Evolutionary conservation across 2,329 filamentous ascomycete genomes (phyloP), one percentile per base, ranked within the genome.

Genomic region (Claviceps digitariae): DNA sequence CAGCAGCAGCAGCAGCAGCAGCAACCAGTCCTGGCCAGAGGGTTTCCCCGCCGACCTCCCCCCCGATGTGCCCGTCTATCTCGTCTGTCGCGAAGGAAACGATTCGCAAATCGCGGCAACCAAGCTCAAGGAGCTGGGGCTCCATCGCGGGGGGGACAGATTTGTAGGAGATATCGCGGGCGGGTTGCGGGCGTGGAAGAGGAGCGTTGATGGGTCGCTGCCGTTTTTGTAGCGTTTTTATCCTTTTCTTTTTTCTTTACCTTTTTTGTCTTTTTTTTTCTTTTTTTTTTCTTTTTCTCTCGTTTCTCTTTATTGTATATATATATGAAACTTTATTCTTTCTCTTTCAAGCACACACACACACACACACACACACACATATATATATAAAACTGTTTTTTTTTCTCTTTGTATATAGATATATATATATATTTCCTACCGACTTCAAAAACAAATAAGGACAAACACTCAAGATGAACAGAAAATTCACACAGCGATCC

Each of bases 81-180:
- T 89, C 0, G 74, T 93, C 0, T 93, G 87, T 59, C 75, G 86
- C 31, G 73, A 86, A 1, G 87, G 87, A 0, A 87, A 90, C 57
- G 87, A 93, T 64, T 90, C 86, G 12, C 87, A 91, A 63, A 59
- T 88, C 21, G 82, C 82, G 1, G 76, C 82, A 0, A 76, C 72
- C 59, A 83, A 79, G 60, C 70, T 91, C 54, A 83, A 84, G 60
- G 78, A 84, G 15, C 62, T 81, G 46, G 79, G 79, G 0, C 58
- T 82, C 2, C 77, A 74, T 34, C 62, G 63, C n/a, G 66, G 68
- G 1, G 78, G 78, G 0, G 67, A 71, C 47, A 74, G 81, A 12
- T 80, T 77, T 58, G 78, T 91, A 46, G 79, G 80, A 12, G 87
- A 93, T 64, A 81, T 93, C 27, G 72, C 72, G 51, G 87, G 86